Base-by-base conservation (phyloP, 768 basidiomycete species). In the Leccinellum luteum region DNA sequence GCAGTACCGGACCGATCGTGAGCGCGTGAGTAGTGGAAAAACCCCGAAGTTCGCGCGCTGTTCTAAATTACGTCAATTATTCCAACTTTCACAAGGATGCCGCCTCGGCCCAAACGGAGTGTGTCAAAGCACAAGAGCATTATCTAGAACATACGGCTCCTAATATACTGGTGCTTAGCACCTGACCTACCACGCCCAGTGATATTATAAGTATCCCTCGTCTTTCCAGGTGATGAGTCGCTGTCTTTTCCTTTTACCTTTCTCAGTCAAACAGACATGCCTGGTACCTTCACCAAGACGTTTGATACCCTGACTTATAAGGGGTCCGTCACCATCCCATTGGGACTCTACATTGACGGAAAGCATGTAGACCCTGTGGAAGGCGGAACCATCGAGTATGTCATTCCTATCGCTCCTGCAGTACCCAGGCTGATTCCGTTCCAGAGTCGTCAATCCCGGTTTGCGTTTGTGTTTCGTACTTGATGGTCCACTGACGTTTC, bases 311-410 rank as follows among this genome's bases (percentile, higher is more conserved):
- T 76, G 23, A 65, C 74, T 55, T 87, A 75, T 78, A 86, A 84
- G 69, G 85, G 85, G 34, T 74, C 74, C n/a, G 67, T 77, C n/a
- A 72, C 74, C 3, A 67, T 88, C 59, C 75, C 79, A 57, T 84
- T 87, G 23, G 86, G 88, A 25, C 71, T 90, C 55, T 92, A 85
- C 76, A 92, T 92, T 66, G 76, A 81, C 64, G 84, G 85, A 59
- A 50, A 66, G 32, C 52, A 63, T 43, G 79, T 85, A 17, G 82
- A 83, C 47, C 81, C 83, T 30, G 75, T 77, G 14, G 74, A 80
- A 9, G 76, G 77, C 15, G 79, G 75, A 23, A 79, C 79, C 28
- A 85, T 90, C 65, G 86, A 87, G 88, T 89, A 61, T 66, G 85
- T 74, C 6, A 7, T 32, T 2, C 27, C 13, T 7, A 3, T 15